Evolutionary conservation across 805 yeast species (phyloP).

Genomic region (Babjeviella inositovora): DNA sequence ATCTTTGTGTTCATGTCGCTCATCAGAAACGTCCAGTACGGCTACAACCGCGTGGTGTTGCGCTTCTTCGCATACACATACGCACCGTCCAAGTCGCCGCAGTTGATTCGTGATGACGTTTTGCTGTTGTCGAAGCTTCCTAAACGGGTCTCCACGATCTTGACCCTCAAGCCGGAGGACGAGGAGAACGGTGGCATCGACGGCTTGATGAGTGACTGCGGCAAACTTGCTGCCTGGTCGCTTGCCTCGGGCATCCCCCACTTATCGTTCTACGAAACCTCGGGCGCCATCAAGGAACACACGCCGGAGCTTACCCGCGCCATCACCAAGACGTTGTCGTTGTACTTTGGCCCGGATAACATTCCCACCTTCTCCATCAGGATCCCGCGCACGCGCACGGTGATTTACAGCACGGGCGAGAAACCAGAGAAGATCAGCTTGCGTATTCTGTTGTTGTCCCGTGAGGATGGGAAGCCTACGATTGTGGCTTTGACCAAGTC

Average conservation of each 20-base stretch:
- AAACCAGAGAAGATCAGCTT: slow-evolving; percentile 25
- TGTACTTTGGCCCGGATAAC: slow-evolving; percentile 59
- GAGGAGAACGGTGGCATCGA: slow-evolving; percentile 84
- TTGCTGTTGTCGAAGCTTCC: slow-evolving; percentile 64
- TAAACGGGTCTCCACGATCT: slow-evolving; percentile 54
- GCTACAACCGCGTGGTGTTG: slow-evolving; percentile 34
- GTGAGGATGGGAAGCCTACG: slow-evolving; percentile 78
- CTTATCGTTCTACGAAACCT: slow-evolving; percentile 64
- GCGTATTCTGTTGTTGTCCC: slow-evolving; percentile 52
- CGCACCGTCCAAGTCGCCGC: slow-evolving; percentile 55
- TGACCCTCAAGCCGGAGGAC: slow-evolving; percentile 56
- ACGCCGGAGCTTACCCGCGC: slow-evolving; percentile 36
- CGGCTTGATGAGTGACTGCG: slow-evolving; percentile 61
- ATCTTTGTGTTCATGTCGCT: slow-evolving; percentile 42
- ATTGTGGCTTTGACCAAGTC: slow-evolving; percentile 80
- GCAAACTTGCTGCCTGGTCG: slow-evolving; percentile 78
- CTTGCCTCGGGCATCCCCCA: slow-evolving; percentile 71
- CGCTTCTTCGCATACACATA: slow-evolving; percentile 21
- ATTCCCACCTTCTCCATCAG: slow-evolving; percentile 47
- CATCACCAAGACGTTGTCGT: slow-evolving; percentile 38
- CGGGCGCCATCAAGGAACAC: slow-evolving; percentile 43
- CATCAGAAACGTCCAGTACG: slow-evolving; percentile 31
- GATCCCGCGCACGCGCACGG: slow-evolving; percentile 42
- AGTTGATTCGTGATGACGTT: slow-evolving; percentile 74
- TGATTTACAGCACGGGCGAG: slow-evolving; percentile 7